phyloP scores from a whole-genome alignment of 768 basidiomycete genomes.

The Baorangia bicolor region DNA sequence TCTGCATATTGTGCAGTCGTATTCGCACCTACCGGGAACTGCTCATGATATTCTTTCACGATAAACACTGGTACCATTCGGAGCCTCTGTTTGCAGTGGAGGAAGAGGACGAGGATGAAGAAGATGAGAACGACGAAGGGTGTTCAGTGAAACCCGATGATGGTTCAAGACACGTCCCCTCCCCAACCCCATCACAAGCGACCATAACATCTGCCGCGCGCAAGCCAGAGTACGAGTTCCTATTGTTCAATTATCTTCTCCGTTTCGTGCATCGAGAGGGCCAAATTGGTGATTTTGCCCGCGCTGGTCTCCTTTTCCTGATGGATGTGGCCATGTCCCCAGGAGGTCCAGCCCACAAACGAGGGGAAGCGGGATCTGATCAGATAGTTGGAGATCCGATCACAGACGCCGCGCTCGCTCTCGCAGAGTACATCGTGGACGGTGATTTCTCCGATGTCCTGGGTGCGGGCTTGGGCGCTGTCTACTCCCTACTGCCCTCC shows the following conservation, averaged over 20 bases:
- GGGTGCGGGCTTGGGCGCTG: constrained; percentile 88
- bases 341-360: constrained; percentile 46
- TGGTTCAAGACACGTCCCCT: constrained; percentile 36
- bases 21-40: constrained; percentile 88
- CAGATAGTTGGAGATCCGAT: constrained; percentile 55
- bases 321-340: constrained; percentile 97
- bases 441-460: constrained; percentile 99
- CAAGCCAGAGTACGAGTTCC: constrained; percentile 91
- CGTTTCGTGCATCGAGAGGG: constrained; percentile 95
- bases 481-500: constrained; percentile 86
- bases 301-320: constrained; percentile 88
- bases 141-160: constrained; percentile 3
- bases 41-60: constrained; percentile 96
- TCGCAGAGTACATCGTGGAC: constrained; percentile 92
- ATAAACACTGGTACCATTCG: constrained; percentile 83
- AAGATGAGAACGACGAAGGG: constrained; percentile 43
- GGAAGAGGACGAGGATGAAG: constrained; percentile 68
- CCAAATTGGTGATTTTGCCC: constrained; percentile 88
- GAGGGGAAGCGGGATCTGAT: constrained; percentile 32
- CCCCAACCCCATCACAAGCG: constrained; percentile 61
- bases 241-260: constrained; percentile 92
- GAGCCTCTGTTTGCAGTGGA: constrained; percentile 74
- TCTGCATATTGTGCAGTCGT: constrained; percentile 90
- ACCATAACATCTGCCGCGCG: constrained; percentile 56
- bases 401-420: constrained; percentile 78